Conservation (phyloP, 2,329 filamentous ascomycete genomes). For the Xylariomycetidae sp. region DNA sequence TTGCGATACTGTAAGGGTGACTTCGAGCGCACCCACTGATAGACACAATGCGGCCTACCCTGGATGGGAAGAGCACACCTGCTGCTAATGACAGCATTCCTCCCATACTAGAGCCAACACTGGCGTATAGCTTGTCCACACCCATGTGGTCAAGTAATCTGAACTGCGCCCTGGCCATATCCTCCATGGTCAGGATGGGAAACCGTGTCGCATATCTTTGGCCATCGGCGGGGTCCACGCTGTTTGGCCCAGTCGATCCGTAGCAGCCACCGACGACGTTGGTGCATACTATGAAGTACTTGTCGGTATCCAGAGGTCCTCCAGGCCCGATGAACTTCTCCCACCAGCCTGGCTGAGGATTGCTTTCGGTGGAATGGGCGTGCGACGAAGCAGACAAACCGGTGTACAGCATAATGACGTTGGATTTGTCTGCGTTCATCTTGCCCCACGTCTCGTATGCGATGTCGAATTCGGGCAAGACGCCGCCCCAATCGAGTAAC, state of each 20-base stretch:
- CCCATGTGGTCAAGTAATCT: constrained; percentile 73
- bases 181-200: constrained; percentile 89
- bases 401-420: constrained; percentile 88
- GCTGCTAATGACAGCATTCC: constrained; percentile 95
- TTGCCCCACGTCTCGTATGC: constrained; percentile 91
- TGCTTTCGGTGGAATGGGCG: constrained; percentile 82
- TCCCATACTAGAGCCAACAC: constrained; percentile 94
- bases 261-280: constrained; percentile 96
- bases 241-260: constrained; percentile 86
- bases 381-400: constrained; percentile 96
- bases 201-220: constrained; percentile 89
- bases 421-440: constrained; percentile 73
- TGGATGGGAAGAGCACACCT: constrained; percentile 73
- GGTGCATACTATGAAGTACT: constrained; percentile 91
- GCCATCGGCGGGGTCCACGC: constrained; percentile 81
- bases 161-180: constrained; percentile 97
- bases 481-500: constrained; percentile 88
- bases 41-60: constrained; percentile 76
- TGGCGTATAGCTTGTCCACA: constrained; percentile 77
- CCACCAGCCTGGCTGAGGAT: constrained; percentile 94
- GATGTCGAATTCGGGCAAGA: constrained; percentile 81
- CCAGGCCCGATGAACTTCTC: constrained; percentile 95
- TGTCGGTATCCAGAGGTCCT: constrained; percentile 77
- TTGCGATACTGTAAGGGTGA: constrained; percentile 96
- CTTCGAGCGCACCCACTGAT: constrained; percentile 91